Percentiles rank a stretch among this genome's conserved stretches.
phyloP scores from a whole-genome alignment of 1,139 yeast genomes.

The Pichia sp. region DNA sequence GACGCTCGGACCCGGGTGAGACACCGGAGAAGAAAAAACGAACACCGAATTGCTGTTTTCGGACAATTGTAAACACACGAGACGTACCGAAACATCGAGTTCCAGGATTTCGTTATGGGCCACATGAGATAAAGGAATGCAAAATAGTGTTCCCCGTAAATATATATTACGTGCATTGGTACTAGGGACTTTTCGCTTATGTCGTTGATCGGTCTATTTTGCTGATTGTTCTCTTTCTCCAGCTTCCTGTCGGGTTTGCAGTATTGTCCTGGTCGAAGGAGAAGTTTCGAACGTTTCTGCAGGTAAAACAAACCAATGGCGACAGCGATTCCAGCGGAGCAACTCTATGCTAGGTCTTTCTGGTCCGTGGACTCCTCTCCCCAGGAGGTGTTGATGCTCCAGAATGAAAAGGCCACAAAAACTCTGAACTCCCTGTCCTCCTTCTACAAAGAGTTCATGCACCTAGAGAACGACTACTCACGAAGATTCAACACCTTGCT shows the following conservation, averaged over 20 bases:
- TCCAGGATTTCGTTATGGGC: neutral
- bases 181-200: neutral
- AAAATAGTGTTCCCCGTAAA: neutral
- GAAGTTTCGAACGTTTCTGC: too few species aligned
- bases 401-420: slow-evolving; percentile 41
- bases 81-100: neutral
- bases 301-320: neutral
- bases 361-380: slow-evolving; percentile 35
- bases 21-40: neutral
- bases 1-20: neutral
- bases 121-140: neutral
- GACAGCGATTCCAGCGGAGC: neutral
- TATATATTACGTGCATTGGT: neutral
- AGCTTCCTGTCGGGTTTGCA: neutral
- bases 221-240: neutral
- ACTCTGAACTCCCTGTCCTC: slow-evolving; percentile 43
- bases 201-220: neutral
- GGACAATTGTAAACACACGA: slow-evolving; percentile 11
- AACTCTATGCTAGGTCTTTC: slow-evolving; percentile 25
- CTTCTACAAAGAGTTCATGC: slow-evolving; percentile 47
- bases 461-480: slow-evolving; percentile 71
- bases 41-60: slow-evolving; percentile 4
- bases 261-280: neutral
- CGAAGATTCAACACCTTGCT: slow-evolving; percentile 50
- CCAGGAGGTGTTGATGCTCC: slow-evolving; percentile 39